These are phyloP conservation scores for Poteriospumella lacustris DNA, from an alignment of 108 stramenopile species.

Conservation along the genomic window DNA sequence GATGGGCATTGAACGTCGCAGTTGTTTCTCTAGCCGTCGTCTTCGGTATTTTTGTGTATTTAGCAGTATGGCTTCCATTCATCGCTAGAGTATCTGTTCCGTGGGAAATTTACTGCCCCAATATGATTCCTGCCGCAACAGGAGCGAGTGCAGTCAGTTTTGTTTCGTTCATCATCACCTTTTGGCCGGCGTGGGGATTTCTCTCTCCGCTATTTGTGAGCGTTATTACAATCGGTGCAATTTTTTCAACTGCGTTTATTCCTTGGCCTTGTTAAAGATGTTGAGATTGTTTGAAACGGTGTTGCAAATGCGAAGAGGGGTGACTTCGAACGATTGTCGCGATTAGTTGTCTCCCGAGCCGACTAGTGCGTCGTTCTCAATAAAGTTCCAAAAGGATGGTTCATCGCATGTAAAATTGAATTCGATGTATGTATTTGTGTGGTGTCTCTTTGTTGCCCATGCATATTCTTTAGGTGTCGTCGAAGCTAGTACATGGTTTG, in stretches of 20 bases:
- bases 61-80: neutral
- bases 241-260: neutral
- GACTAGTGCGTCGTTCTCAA: too few relatives aligned
- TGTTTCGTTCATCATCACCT: neutral
- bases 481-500: too few relatives aligned
- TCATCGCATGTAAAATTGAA: too few relatives aligned
- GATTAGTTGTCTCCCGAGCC: too few relatives aligned
- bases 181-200: conserved; percentile 13
- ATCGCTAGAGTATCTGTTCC: neutral
- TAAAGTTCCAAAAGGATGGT: too few relatives aligned
- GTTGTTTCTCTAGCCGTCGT: neutral
- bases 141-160: neutral
- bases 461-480: too few relatives aligned
- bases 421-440: too few relatives aligned
- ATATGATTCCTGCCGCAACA: neutral
- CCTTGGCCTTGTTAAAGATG: conserved; percentile 26
- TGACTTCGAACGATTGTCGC: too few relatives aligned
- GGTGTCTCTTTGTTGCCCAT: too few relatives aligned
- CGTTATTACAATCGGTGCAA: neutral
- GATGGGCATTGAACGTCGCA: neutral
- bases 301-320: too few relatives aligned
- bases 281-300: too few relatives aligned
- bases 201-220: conserved; percentile 1
- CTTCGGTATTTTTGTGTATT: neutral
- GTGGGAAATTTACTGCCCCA: conserved; percentile 12